phyloP scores from a whole-genome alignment of 2,329 filamentous ascomycete genomes.

The Colletotrichum sp. region DNA sequence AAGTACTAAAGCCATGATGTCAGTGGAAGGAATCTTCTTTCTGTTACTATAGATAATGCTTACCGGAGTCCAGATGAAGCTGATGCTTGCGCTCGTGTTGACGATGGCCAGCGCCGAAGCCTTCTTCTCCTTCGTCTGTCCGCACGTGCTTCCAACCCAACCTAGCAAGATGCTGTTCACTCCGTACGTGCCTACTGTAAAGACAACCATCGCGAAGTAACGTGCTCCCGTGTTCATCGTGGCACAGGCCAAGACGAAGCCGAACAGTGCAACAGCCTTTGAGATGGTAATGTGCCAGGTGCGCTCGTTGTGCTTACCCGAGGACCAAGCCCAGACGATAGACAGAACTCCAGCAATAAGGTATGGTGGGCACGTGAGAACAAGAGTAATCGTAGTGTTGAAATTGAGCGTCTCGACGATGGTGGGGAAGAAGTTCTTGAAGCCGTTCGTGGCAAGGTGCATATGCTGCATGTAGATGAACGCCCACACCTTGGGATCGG shows the following conservation, averaged over 20 bases:
- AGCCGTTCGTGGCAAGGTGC: constrained; percentile 48
- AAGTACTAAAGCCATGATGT: constrained; percentile 30
- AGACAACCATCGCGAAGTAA: constrained; percentile 34
- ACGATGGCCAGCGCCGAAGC: constrained; percentile 38
- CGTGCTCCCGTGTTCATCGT: constrained; percentile 34
- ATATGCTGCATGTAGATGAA: constrained; percentile 54
- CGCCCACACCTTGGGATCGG: constrained; percentile 49
- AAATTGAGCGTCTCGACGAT: constrained; percentile 43
- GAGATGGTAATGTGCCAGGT: constrained; percentile 52
- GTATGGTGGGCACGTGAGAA: constrained; percentile 50
- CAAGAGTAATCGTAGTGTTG: constrained; percentile 44
- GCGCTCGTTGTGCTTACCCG: constrained; percentile 48
- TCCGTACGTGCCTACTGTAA: constrained; percentile 28
- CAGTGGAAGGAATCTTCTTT: neutral
- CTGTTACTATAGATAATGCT: neutral
- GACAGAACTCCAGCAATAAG: constrained; percentile 41
- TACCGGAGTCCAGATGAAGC: constrained; percentile 24
- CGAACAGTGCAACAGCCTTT: constrained; percentile 41
- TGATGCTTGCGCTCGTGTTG: constrained; percentile 23
- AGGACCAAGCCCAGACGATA: constrained; percentile 33
- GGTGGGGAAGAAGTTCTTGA: constrained; percentile 47
- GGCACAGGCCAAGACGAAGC: constrained; percentile 25
- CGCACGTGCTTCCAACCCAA: constrained; percentile 39
- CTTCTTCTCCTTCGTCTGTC: constrained; percentile 45
- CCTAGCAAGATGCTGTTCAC: constrained; percentile 42